A percentile compares a stretch with the other conserved stretches of the same genome.
phyloP scores from a whole-genome alignment of 225 moss, liverwort and hornwort species.

The Antitrichia curtipendula region DNA sequence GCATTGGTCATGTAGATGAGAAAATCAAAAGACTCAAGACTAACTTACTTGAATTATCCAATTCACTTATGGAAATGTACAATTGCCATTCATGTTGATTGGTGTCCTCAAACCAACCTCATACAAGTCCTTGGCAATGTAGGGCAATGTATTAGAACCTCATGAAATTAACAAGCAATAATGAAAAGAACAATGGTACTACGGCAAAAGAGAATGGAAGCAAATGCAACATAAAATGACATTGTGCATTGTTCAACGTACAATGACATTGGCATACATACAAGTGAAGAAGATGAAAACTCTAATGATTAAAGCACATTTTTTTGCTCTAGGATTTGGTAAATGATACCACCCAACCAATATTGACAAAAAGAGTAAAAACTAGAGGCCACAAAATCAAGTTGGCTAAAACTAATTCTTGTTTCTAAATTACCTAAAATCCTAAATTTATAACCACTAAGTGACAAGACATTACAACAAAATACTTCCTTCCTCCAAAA shows the following conservation, averaged over 20 bases:
- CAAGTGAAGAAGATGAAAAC: background rate
- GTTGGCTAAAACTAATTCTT: background rate
- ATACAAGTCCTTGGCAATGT: background rate
- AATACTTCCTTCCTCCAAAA: background rate
- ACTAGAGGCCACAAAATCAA: background rate
- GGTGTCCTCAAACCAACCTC: background rate
- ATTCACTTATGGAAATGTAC: background rate
- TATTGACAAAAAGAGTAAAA: background rate
- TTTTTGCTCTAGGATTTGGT: too few species aligned
- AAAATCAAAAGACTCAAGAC: background rate
- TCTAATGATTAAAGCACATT: background rate
- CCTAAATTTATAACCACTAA: background rate
- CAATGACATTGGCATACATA: background rate
- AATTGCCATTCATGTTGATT: background rate
- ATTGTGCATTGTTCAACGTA: background rate
- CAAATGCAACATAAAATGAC: background rate
- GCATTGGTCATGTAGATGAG: background rate
- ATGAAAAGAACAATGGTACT: background rate
- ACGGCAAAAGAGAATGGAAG: background rate
- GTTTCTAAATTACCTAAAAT: too few species aligned
- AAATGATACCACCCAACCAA: background rate
- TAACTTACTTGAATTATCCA: background rate
- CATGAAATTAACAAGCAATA: background rate
- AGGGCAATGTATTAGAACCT: background rate
- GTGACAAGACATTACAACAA: background rate